Conservation (phyloP, 306 rosid genomes). For the Corylus avellana region DNA sequence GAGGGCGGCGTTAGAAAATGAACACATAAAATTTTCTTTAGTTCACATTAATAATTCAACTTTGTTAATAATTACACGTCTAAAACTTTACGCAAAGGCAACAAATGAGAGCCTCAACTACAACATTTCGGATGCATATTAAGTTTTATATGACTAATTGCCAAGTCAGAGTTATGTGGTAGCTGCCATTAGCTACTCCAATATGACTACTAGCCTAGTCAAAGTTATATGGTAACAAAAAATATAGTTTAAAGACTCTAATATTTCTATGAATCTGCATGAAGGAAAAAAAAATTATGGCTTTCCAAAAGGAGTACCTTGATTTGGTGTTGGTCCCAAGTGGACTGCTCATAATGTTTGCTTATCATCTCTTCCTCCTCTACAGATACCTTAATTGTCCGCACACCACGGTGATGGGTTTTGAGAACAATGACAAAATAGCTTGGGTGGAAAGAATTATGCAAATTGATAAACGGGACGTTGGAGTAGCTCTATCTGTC, state of each 20-base stretch:
- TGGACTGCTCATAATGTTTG: slow-evolving; percentile 68
- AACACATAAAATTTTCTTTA: background rate
- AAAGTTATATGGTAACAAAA: background rate
- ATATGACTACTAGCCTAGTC: too few species aligned
- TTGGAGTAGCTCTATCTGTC: slow-evolving; percentile 47
- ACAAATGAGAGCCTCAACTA: background rate
- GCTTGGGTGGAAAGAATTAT: slow-evolving; percentile 75
- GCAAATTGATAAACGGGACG: slow-evolving; percentile 57
- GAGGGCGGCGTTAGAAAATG: background rate
- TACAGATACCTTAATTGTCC: slow-evolving; percentile 57
- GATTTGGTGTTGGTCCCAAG: slow-evolving; percentile 71
- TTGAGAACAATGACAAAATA: slow-evolving; percentile 67
- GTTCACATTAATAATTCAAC: background rate
- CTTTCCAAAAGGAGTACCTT: slow-evolving; percentile 56
- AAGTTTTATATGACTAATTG: background rate
- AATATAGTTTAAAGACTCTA: too few species aligned
- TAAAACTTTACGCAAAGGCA: background rate
- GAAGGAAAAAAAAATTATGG: slow-evolving; percentile 31
- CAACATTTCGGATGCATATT: background rate
- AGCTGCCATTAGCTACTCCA: background rate
- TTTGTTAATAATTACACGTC: background rate
- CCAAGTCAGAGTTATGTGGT: background rate
- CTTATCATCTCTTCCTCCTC: slow-evolving; percentile 65
- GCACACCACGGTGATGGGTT: slow-evolving; percentile 73
- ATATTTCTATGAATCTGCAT: background rate